Evolutionary conservation across 768 basidiomycete species (phyloP).

Genomic region (Pulveroboletus sp.): DNA sequence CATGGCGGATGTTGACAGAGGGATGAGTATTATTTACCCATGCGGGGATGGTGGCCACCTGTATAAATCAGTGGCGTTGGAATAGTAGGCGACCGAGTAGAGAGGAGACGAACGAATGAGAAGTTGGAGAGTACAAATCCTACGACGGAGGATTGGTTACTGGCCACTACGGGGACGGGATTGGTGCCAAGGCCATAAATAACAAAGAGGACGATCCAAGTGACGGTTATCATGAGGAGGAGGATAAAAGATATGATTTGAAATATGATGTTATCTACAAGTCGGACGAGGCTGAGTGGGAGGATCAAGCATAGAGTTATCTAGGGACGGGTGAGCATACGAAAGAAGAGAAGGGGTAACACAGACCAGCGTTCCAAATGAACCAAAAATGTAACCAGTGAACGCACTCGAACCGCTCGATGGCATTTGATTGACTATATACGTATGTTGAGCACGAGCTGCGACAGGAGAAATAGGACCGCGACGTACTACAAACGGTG

Average conservation of each 20-base stretch:
- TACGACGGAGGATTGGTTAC: slow-evolving; percentile 17
- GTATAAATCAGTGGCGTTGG: not conserved
- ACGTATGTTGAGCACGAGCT: not conserved
- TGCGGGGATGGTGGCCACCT: slow-evolving; percentile 24
- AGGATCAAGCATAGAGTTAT: slow-evolving; percentile 17
- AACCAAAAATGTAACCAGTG: slow-evolving; percentile 22
- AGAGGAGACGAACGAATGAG: slow-evolving; percentile 18
- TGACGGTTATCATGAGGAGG: slow-evolving; percentile 17
- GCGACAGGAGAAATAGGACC: not conserved
- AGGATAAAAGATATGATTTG: slow-evolving; percentile 21
- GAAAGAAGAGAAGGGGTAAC: no score
- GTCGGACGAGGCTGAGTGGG: slow-evolving; percentile 23
- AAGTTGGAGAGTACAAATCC: slow-evolving; percentile 26
- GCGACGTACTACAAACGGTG: slow-evolving; percentile 21
- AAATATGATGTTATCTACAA: slow-evolving; percentile 25
- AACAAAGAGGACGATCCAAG: slow-evolving; percentile 18
- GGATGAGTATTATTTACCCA: slow-evolving; percentile 26
- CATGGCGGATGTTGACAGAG: slow-evolving; percentile 19
- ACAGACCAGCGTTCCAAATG: slow-evolving; percentile 21
- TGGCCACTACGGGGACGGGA: slow-evolving; percentile 14
- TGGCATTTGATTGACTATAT: slow-evolving; percentile 12
- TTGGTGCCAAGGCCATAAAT: slow-evolving; percentile 11
- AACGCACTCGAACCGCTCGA: slow-evolving; percentile 12
- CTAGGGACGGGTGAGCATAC: slow-evolving; percentile 8
- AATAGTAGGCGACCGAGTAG: not conserved